Percentiles rank a stretch among this genome's conserved stretches.
Evolutionary conservation across 441 rosid genomes (phyloP).

Genomic region (Gossypium davidsonii): DNA sequence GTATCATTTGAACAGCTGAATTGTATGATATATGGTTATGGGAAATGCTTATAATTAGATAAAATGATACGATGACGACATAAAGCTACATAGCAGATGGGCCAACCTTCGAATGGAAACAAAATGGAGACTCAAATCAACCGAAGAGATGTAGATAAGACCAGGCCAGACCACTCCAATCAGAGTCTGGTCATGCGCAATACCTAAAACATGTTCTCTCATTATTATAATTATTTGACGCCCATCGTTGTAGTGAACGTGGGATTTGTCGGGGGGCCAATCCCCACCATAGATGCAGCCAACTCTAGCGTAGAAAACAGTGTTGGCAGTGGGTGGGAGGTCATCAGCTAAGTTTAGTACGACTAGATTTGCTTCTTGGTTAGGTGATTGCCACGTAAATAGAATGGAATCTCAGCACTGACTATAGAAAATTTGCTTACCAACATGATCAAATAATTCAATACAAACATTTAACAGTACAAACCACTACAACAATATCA

Average conservation of each 20-base stretch:
- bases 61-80: not conserved
- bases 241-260: slow-evolving; percentile 17
- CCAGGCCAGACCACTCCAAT: not conserved
- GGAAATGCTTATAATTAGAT: not conserved
- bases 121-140: slow-evolving; percentile 8
- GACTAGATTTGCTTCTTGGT: not conserved
- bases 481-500: slow-evolving; percentile 21
- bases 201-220: not conserved
- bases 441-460: slow-evolving; percentile 1
- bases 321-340: not conserved
- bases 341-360: not conserved
- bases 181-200: not conserved
- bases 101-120: not conserved
- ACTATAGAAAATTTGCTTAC: not conserved
- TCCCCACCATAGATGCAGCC: slow-evolving; percentile 9
- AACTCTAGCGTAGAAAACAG: not conserved
- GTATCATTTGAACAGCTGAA: not conserved
- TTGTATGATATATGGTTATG: not conserved
- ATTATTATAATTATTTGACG: not conserved
- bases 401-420: not conserved
- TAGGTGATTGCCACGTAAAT: not conserved
- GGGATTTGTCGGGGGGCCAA: slow-evolving; percentile 23
- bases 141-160: not conserved
- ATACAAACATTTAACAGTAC: slow-evolving; percentile 9
- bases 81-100: slow-evolving; percentile 12